phyloP scores from a whole-genome alignment of 2,329 filamentous ascomycete species.

The Lasiodiplodia gonubiensis region DNA sequence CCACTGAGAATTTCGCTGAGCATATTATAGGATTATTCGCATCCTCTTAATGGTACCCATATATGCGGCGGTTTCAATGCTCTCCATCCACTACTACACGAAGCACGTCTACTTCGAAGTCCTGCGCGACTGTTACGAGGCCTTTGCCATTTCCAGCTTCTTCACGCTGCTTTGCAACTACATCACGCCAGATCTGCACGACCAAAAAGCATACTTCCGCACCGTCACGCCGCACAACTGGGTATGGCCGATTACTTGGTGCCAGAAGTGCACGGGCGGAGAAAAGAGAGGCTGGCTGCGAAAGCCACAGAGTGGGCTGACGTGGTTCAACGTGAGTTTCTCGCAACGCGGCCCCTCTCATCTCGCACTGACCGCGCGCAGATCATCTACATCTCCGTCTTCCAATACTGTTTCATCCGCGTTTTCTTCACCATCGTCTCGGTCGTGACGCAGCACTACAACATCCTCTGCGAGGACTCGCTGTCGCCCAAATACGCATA shows the following conservation, averaged over 20 bases:
- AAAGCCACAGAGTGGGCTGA: constrained; percentile 77
- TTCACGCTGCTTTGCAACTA: constrained; percentile 84
- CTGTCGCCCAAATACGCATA: constrained; percentile 78
- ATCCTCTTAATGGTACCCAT: constrained; percentile 89
- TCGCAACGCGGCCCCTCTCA: no score
- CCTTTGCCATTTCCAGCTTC: constrained; percentile 85
- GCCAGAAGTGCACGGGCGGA: constrained; percentile 73
- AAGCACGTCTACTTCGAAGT: constrained; percentile 82
- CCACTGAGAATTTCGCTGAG: background rate
- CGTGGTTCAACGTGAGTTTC: constrained; percentile 77
- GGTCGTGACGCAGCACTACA: constrained; percentile 72
- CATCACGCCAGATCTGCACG: constrained; percentile 75
- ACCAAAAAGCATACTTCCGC: constrained; percentile 83
- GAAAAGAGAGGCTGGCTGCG: constrained; percentile 69
- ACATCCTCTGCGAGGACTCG: constrained; percentile 78
- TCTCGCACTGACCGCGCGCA: constrained; percentile 37
- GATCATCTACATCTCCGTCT: constrained; percentile 80
- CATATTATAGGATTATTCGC: constrained; percentile 70
- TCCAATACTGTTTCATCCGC: constrained; percentile 84
- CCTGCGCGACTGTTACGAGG: constrained; percentile 84
- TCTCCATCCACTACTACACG: constrained; percentile 75
- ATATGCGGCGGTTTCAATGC: constrained; percentile 75
- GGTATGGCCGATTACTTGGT: constrained; percentile 75
- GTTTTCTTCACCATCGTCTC: constrained; percentile 82
- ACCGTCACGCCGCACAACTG: constrained; percentile 70